A percentile compares a stretch with the other conserved stretches of the same genome.
These are phyloP conservation scores for Fusarium longipes DNA, from an alignment of 2,329 filamentous ascomycete species.

Conservation along the genomic window DNA sequence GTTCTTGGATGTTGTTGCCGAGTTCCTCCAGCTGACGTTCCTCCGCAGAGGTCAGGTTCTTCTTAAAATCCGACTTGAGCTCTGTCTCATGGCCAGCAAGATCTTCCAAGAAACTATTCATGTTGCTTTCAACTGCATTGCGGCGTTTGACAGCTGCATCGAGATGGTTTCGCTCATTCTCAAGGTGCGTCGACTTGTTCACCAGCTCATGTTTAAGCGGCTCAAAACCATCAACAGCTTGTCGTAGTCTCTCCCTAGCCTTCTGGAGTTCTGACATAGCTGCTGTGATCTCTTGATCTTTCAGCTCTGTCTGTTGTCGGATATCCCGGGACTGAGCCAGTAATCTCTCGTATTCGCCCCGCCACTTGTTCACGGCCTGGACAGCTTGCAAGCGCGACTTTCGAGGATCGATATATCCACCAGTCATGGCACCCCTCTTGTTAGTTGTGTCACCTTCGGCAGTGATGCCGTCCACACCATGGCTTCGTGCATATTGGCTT, in stretches of 20 bases:
- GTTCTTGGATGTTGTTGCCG: constrained; percentile 73
- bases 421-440: constrained; percentile 93
- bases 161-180: constrained; percentile 77
- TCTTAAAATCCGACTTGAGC: constrained; percentile 88
- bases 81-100: constrained; percentile 83
- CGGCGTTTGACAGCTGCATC: constrained; percentile 73
- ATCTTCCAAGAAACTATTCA: constrained; percentile 81
- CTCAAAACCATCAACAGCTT: constrained; percentile 84
- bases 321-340: constrained; percentile 73
- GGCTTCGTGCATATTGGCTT: constrained; percentile 89
- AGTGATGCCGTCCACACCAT: constrained; percentile 92
- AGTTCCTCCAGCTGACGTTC: constrained; percentile 82
- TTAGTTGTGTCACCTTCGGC: constrained; percentile 94
- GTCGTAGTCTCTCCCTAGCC: constrained; percentile 79
- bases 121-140: constrained; percentile 77
- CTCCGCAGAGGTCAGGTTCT: constrained; percentile 84
- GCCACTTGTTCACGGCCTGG: constrained; percentile 77
- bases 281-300: constrained; percentile 89
- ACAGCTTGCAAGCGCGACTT: constrained; percentile 90
- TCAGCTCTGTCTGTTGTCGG: constrained; percentile 74
- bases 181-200: constrained; percentile 78
- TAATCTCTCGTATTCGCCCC: constrained; percentile 77
- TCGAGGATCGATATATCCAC: constrained; percentile 89
- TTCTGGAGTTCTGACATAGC: constrained; percentile 88
- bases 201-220: constrained; percentile 82